These are phyloP conservation scores for Russula emetica DNA, from an alignment of 768 basidiomycete species.

Conservation along the genomic window DNA sequence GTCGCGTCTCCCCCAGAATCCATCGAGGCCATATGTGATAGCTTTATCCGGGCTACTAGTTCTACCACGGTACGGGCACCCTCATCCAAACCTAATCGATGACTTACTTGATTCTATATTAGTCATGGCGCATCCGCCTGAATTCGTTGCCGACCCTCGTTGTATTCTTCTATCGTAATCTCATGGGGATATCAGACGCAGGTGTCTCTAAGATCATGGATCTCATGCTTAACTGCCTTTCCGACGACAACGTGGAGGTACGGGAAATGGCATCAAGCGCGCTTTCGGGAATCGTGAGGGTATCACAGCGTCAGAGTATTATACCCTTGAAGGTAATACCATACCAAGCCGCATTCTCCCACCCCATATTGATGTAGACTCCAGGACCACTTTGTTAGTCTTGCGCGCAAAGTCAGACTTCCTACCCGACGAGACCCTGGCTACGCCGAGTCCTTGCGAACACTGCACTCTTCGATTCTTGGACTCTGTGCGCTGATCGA, in stretches of 20 bases:
- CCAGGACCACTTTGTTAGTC: constrained; percentile 75
- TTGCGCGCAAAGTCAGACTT: constrained; percentile 57
- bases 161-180: constrained; percentile 88
- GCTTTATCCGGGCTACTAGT: constrained; percentile 68
- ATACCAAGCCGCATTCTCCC: constrained; percentile 6
- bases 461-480: constrained; percentile 66
- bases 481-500: constrained; percentile 50
- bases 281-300: constrained; percentile 80
- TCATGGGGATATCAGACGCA: constrained; percentile 66
- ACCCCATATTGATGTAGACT: constrained; percentile 5
- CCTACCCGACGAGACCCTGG: constrained; percentile 64
- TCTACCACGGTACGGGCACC: constrained; percentile 58
- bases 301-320: constrained; percentile 86
- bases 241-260: constrained; percentile 90
- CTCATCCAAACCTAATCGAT: constrained; percentile 18
- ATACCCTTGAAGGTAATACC: constrained; percentile 68
- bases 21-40: constrained; percentile 54
- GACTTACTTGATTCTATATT: constrained; percentile 2
- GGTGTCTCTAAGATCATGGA: constrained; percentile 74
- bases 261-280: constrained; percentile 86
- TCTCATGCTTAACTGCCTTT: constrained; percentile 74
- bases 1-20: constrained; percentile 69
- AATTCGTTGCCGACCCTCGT: constrained; percentile 85
- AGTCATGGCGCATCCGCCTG: constrained; percentile 90
- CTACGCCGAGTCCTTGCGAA: constrained; percentile 69